Evolutionary conservation across 1,284 basidiomycete species (phyloP).

Genomic region (Cryptococcus sp.): DNA sequence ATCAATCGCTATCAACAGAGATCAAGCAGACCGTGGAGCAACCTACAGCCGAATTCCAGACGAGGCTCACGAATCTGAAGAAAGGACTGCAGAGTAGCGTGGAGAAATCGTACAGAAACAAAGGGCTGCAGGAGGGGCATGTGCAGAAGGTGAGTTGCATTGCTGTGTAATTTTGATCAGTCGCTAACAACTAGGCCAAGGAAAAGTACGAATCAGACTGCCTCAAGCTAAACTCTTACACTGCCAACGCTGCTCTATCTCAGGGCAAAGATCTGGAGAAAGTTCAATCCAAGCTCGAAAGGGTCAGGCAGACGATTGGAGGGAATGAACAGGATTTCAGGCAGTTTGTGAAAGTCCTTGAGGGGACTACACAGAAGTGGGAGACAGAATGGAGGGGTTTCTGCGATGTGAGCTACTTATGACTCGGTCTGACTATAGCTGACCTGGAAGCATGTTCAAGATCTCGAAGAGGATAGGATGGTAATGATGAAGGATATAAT

Average conservation of each 20-base stretch:
- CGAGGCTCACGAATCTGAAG: slow-evolving; percentile 68
- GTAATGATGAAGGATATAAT: slow-evolving; percentile 92
- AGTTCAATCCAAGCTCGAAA: slow-evolving; percentile 79
- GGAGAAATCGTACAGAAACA: slow-evolving; percentile 83
- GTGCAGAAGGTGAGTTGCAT: slow-evolving; percentile 59
- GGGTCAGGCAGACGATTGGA: slow-evolving; percentile 82
- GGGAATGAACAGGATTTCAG: slow-evolving; percentile 86
- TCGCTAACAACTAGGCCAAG: slow-evolving; percentile 55
- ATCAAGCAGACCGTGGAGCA: slow-evolving; percentile 73
- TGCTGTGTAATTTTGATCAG: background rate
- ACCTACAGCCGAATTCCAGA: slow-evolving; percentile 60
- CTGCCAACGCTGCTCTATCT: slow-evolving; percentile 85
- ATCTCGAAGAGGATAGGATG: slow-evolving; percentile 88
- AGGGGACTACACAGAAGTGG: slow-evolving; percentile 81
- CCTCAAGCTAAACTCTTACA: slow-evolving; percentile 90
- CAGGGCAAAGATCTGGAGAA: slow-evolving; percentile 94
- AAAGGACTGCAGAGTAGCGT: slow-evolving; percentile 61
- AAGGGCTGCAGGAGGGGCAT: slow-evolving; percentile 75
- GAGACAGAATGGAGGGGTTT: slow-evolving; percentile 90
- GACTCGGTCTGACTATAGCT: background rate
- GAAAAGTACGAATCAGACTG: slow-evolving; percentile 95
- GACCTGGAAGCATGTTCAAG: slow-evolving; percentile 66
- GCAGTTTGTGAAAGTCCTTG: slow-evolving; percentile 75
- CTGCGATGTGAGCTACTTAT: slow-evolving; percentile 58
- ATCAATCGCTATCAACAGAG: slow-evolving; percentile 65